phyloP scores from a whole-genome alignment of 306 rosid genomes.

The Calophaca sinica region DNA sequence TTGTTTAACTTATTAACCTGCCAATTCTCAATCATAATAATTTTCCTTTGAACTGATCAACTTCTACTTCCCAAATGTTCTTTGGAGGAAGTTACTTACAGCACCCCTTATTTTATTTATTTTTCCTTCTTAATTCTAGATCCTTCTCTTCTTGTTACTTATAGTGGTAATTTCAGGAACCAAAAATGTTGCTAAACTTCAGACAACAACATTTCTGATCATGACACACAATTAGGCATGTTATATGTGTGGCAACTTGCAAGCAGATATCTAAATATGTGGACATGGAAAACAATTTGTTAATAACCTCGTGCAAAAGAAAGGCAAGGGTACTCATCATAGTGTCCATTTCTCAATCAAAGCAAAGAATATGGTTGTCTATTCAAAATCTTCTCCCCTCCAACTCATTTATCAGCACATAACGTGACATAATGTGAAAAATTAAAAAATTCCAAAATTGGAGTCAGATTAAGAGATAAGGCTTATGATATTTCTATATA shows the following conservation, averaged over 20 bases:
- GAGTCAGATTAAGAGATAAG: constrained; percentile 13
- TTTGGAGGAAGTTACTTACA: not conserved
- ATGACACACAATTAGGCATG: constrained; percentile 49
- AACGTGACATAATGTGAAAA: constrained; percentile 24
- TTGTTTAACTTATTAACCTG: not conserved
- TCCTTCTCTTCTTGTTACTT: not conserved
- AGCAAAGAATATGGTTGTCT: constrained; percentile 46
- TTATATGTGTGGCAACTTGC: constrained; percentile 47
- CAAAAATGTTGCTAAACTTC: constrained; percentile 51
- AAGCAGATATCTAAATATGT: constrained; percentile 40
- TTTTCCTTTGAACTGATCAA: constrained; percentile 15
- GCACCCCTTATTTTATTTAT: too few species aligned
- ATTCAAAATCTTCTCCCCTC: constrained; percentile 47
- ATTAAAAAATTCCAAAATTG: not conserved
- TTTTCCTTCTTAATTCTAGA: not conserved
- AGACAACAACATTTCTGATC: constrained; percentile 62
- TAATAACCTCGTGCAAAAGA: constrained; percentile 37
- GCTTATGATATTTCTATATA: not conserved
- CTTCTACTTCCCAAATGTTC: not conserved
- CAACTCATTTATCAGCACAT: constrained; percentile 23
- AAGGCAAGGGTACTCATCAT: constrained; percentile 18
- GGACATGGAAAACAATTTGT: constrained; percentile 46
- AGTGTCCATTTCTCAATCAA: constrained; percentile 47
- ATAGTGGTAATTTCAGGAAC: constrained; percentile 19
- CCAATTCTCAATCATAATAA: constrained; percentile 30